A percentile compares a stretch with the other conserved stretches of the same genome.
Evolutionary conservation across 371 early-diverging fungal genomes (phyloP).

Genomic region (Actinomucor elegans): DNA sequence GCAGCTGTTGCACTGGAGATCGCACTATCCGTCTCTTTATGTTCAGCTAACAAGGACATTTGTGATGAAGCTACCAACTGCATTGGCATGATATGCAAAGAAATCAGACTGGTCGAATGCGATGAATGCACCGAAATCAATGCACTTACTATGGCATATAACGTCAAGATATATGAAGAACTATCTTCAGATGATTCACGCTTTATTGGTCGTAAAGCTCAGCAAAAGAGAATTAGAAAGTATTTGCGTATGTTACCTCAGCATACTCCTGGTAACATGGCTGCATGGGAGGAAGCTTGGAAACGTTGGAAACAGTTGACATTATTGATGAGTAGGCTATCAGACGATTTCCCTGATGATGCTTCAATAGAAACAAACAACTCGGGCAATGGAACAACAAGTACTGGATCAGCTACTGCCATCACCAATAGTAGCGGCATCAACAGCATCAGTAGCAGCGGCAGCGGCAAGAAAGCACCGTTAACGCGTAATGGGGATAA

Average conservation of each 20-base stretch:
- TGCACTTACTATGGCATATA: slow-evolving; percentile 63
- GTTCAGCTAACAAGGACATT: slow-evolving; percentile 72
- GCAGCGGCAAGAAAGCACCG: slow-evolving; percentile 1
- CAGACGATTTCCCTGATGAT: slow-evolving; percentile 39
- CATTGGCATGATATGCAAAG: slow-evolving; percentile 59
- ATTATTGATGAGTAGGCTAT: slow-evolving; percentile 37
- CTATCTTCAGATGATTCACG: slow-evolving; percentile 56
- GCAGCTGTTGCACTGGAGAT: slow-evolving; percentile 77
- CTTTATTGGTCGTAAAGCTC: slow-evolving; percentile 68
- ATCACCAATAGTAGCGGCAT: not conserved
- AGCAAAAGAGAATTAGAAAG: slow-evolving; percentile 77
- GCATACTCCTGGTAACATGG: slow-evolving; percentile 75
- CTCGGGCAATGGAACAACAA: not conserved
- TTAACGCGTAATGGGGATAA: not conserved
- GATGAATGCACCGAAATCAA: slow-evolving; percentile 51
- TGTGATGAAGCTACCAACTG: slow-evolving; percentile 60
- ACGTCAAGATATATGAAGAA: slow-evolving; percentile 68
- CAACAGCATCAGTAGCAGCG: not conserved
- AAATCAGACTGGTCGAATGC: slow-evolving; percentile 58
- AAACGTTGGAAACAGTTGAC: slow-evolving; percentile 71
- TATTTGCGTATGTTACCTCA: slow-evolving; percentile 64
- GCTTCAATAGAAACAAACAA: not conserved
- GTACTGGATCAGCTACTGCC: not conserved
- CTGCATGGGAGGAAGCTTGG: slow-evolving; percentile 90
- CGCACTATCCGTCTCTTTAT: slow-evolving; percentile 70